Evolutionary conservation across 192 early-diverging fungal species (phyloP), one percentile per base, ranked within the genome.

Genomic region (Spizellomyces punctatus): DNA sequence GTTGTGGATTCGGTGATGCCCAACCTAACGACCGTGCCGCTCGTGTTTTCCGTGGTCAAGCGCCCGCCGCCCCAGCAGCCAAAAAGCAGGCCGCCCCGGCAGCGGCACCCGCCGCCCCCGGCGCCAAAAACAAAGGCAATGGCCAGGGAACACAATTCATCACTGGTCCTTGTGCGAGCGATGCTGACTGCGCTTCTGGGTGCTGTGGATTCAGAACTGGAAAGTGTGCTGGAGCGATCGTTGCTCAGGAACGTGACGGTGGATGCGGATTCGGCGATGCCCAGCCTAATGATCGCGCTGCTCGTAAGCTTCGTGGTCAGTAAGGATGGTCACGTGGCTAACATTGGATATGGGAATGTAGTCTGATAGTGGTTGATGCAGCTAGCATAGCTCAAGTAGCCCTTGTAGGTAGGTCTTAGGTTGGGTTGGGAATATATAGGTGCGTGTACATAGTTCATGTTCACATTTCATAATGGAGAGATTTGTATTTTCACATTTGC

Each of bases 1-100:
- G 73, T 14, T 75, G 73, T 50, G 73, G 73, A 16, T 75, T 75
- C 5, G 73, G 73, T 22, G 67, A 75, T 22, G 67, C 68, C 27
- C 58, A 62, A 36, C 68, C 73, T 14, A 75, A 75, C 36, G 68
- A 64, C 46, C 12, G 46, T 17, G 73, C 73, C 54, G 73, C 73
- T 19, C 66, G 57, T 17, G 43, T 66, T 48, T 62, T 66, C 36
- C 65, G 73, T 19, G 58, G 58, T 44, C 55, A 69, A 21, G 62
- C 19, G 8, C 44, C 59, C 22, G 66, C 68, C 41, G 67, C 61
- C 14, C 63, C 73, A 16, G 27, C 27, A 36, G 27, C 1, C 1
- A 36, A 36, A 0, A 36, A 36, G 27, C 27, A 36, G 27, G 27
- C 27, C 27, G 57, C 71, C 17, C 41, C 67, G 8, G 19, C 59